These are phyloP conservation scores for Oxyria digyna DNA, from an alignment of 148 eudicot species.

Conservation along the genomic window DNA sequence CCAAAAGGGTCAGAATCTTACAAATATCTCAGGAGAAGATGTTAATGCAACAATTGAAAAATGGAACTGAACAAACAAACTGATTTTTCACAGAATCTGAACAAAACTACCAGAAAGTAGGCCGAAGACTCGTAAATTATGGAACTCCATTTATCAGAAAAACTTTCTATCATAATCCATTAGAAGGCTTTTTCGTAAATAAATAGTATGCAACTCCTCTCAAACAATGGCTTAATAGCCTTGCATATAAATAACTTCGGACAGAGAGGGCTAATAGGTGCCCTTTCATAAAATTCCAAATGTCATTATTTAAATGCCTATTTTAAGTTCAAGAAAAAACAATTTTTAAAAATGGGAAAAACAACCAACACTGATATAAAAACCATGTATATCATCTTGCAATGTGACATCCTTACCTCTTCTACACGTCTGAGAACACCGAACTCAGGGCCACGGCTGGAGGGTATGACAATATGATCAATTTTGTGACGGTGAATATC, in stretches of 20 bases:
- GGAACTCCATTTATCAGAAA: neutral
- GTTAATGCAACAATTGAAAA: neutral
- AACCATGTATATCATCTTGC: neutral
- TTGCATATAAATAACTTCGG: too few relatives aligned
- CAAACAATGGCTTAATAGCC: too few relatives aligned
- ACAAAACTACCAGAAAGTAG: neutral
- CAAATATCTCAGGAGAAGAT: neutral
- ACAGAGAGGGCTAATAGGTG: too few relatives aligned
- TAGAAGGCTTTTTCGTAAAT: too few relatives aligned
- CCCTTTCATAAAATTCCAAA: too few relatives aligned
- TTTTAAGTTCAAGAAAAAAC: neutral
- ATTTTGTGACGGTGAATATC: slow-evolving; percentile 91
- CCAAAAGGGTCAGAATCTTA: neutral
- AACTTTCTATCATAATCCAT: neutral
- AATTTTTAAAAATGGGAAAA: neutral
- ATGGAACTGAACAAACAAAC: neutral
- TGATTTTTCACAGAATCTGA: neutral
- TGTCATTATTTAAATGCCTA: neutral
- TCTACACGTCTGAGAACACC: slow-evolving; percentile 81
- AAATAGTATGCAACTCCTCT: too few relatives aligned
- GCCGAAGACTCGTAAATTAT: neutral
- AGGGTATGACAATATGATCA: slow-evolving; percentile 83
- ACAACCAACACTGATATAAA: neutral
- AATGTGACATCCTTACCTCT: slow-evolving; percentile 47
- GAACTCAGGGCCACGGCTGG: slow-evolving; percentile 49